phyloP scores from a whole-genome alignment of 31 red algal genomes.

The Endocladia muricata region DNA sequence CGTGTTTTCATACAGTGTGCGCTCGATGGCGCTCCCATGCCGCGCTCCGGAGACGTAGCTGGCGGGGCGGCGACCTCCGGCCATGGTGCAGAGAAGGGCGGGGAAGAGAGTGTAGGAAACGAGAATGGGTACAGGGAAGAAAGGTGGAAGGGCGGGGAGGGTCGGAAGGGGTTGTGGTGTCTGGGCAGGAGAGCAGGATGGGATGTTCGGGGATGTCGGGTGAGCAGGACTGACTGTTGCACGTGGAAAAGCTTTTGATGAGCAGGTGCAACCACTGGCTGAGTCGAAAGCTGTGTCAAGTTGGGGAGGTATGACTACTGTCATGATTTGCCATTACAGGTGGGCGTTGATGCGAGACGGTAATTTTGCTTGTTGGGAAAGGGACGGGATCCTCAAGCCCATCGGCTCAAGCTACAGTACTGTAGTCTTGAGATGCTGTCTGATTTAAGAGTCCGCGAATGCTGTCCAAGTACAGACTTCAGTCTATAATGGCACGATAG shows the following conservation, averaged over 20 bases:
- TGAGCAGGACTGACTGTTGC: not conserved
- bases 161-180: too few species aligned
- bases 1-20: not conserved
- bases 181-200: not conserved
- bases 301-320: too few species aligned
- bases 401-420: too few species aligned
- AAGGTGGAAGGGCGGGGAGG: too few species aligned
- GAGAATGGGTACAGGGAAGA: not conserved
- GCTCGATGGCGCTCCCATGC: slow-evolving; percentile 26
- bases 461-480: too few species aligned
- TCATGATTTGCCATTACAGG: too few species aligned
- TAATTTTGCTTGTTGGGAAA: too few species aligned
- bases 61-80: slow-evolving; percentile 62
- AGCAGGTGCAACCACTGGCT: not conserved
- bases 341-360: too few species aligned
- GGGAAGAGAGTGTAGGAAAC: not conserved
- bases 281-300: not conserved
- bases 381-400: too few species aligned
- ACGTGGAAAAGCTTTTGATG: not conserved
- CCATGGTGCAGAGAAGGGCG: slow-evolving; percentile 17
- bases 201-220: not conserved
- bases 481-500: too few species aligned
- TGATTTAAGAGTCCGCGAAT: too few species aligned
- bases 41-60: slow-evolving; percentile 54
- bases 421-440: too few species aligned